phyloP scores from a whole-genome alignment of 495 filamentous ascomycete genomes.

The Sporormia fimetaria region DNA sequence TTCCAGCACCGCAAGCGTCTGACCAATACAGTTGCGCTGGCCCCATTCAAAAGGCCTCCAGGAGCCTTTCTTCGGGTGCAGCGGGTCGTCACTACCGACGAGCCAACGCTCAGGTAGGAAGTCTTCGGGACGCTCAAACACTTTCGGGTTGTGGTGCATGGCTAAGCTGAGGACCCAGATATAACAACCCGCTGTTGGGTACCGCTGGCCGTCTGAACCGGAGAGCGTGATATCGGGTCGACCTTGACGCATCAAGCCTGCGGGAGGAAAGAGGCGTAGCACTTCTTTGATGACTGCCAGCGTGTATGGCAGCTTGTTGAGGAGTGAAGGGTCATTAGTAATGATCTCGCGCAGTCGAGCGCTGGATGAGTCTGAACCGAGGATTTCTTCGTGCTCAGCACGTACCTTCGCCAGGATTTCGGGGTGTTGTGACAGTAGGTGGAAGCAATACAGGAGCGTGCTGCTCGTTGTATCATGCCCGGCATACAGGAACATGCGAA shows the following conservation, averaged over 20 bases:
- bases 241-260: conserved; percentile 16
- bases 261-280: conserved; percentile 18
- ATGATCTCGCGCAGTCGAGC: conserved; percentile 10
- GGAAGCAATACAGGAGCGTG: conserved; percentile 34
- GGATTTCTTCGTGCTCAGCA: conserved; percentile 31
- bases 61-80: conserved; percentile 5
- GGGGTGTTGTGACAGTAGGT: conserved; percentile 40
- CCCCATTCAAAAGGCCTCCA: conserved; percentile 30
- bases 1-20: conserved; percentile 31
- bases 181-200: conserved; percentile 29
- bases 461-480: conserved; percentile 42
- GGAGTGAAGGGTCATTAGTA: conserved; percentile 6
- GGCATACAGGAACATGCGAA: conserved; percentile 36
- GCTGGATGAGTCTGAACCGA: conserved; percentile 26
- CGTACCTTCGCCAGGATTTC: conserved; percentile 28
- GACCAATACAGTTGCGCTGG: conserved; percentile 44
- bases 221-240: conserved; percentile 6
- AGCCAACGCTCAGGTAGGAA: conserved; percentile 24
- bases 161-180: conserved; percentile 20
- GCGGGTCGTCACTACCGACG: conserved; percentile 2
- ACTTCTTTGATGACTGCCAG: conserved; percentile 17
- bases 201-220: conserved; percentile 24
- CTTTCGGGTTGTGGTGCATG: conserved; percentile 14
- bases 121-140: background rate
- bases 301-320: conserved; percentile 11